Percentiles rank a stretch among this genome's conserved stretches.
These are phyloP conservation scores for Venturia aucupariae DNA, from an alignment of 2,329 filamentous ascomycete species.

Conservation along the genomic window DNA sequence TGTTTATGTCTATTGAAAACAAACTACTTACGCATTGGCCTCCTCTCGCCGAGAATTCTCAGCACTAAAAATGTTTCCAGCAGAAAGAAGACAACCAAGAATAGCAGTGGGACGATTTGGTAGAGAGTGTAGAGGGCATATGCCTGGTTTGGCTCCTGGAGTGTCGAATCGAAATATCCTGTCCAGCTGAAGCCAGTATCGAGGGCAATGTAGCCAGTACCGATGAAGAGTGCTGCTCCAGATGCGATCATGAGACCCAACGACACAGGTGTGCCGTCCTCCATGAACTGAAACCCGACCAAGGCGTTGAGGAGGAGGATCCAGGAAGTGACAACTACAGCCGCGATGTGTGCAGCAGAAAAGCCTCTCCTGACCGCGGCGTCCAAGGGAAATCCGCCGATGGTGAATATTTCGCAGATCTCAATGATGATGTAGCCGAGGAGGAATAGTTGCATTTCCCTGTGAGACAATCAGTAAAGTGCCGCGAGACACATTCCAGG, in stretches of 20 bases:
- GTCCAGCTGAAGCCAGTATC: conserved; percentile 89
- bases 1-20: conserved; percentile 16
- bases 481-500: neutral
- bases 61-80: conserved; percentile 79
- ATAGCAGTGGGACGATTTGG: conserved; percentile 78
- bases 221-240: conserved; percentile 65
- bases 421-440: conserved; percentile 75
- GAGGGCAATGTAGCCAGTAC: conserved; percentile 89
- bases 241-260: conserved; percentile 66
- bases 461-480: conserved; percentile 29
- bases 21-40: conserved; percentile 65
- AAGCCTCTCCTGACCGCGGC: conserved; percentile 69
- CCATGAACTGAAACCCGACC: conserved; percentile 86
- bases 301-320: conserved; percentile 84
- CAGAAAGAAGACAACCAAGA: conserved; percentile 77
- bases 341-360: conserved; percentile 78
- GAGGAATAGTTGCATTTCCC: conserved; percentile 95
- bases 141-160: conserved; percentile 49
- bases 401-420: conserved; percentile 93
- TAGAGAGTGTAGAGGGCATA: conserved; percentile 92
- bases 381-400: conserved; percentile 76
- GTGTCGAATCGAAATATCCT: conserved; percentile 54
- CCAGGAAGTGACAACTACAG: conserved; percentile 83
- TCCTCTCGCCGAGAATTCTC: conserved; percentile 73
- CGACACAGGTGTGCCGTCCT: conserved; percentile 84